Base-by-base conservation (phyloP, 371 early-diverging fungal species). In the Capniomyces stellatus region DNA sequence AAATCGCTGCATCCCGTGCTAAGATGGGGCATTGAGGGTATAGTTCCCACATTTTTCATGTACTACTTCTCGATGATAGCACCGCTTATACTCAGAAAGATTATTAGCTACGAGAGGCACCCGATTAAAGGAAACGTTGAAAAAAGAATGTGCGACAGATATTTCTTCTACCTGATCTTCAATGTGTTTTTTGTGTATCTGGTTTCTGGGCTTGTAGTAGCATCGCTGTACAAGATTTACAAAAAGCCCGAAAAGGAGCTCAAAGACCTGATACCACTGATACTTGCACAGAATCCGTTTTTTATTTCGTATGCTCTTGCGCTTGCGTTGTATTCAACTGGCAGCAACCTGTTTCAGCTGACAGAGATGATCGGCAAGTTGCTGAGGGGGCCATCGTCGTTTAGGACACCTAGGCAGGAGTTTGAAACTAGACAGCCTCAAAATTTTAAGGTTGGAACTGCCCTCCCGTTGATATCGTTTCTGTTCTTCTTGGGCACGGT, bases 241-340 rank as follows among this genome's bases (percentile, higher is more conserved):
- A 53, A 53, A 30, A 24, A 66, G 27, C 67, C 67, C 6, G 49
- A 27, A 0, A 35, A 30, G 21, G 60, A 59, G 6, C 23, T 64
- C 31, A 29, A 29, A 2, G 31, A 64, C 47, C 62, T 67, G n/a
- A 54, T 56, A 1, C 21, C 30, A 21, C 51, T 57, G 3, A 60
- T 67, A 10, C 87, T 87, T 10, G 59, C 62, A 39, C 78, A 76
- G 15, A 78, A 81, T 15, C 78, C 77, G 44, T 89, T 85, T 71
- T 89, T 84, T 55, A 77, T 86, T 47, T 80, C 82, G 19, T 89
- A 82, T 60, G 75, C 83, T n/a, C 63, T 86, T 66, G 74, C 87
- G 23, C 77, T 72, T 46, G 69, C 75, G 0, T 60, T 80, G 18
- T 71, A 75, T 2, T 72, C 76, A 29, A 72, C 84, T 0, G 68